These are phyloP conservation scores for Chrysoporthe cubensis DNA, from an alignment of 2,329 filamentous ascomycete genomes.

Conservation along the genomic window DNA sequence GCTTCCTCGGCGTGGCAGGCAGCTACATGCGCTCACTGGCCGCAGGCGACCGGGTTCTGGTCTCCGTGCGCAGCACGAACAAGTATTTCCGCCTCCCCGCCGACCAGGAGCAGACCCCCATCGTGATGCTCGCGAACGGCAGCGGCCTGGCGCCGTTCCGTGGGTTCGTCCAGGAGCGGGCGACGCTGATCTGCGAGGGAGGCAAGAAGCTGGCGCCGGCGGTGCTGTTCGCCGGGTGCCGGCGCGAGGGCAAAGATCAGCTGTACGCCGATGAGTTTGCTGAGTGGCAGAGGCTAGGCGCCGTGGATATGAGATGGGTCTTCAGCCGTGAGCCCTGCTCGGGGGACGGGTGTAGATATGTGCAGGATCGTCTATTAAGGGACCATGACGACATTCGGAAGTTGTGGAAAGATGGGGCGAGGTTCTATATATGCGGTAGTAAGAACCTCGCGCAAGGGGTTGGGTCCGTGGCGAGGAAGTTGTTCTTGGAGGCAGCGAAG, in stretches of 20 bases:
- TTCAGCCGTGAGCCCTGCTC: slow-evolving; percentile 12
- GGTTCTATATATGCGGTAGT: slow-evolving; percentile 13
- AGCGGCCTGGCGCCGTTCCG: slow-evolving; percentile 66
- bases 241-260: slow-evolving; percentile 41
- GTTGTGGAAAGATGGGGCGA: slow-evolving; percentile 11
- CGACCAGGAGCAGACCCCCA: slow-evolving; percentile 49
- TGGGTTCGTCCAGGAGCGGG: slow-evolving; percentile 66
- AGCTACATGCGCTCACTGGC: slow-evolving; percentile 60
- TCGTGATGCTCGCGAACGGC: slow-evolving; percentile 57
- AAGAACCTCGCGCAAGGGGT: slow-evolving; percentile 5
- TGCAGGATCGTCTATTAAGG: slow-evolving; percentile 20
- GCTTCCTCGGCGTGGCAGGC: slow-evolving; percentile 63
- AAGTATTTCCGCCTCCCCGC: slow-evolving; percentile 53
- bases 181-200: slow-evolving; percentile 51
- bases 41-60: slow-evolving; percentile 47
- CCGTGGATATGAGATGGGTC: slow-evolving; percentile 56
- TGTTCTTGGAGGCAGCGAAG: slow-evolving; percentile 11
- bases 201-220: slow-evolving; percentile 69
- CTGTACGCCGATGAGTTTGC: slow-evolving; percentile 35
- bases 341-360: slow-evolving; percentile 17
- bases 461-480: background rate
- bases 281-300: slow-evolving; percentile 70
- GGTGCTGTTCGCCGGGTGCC: slow-evolving; percentile 47
- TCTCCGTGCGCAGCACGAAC: slow-evolving; percentile 53
- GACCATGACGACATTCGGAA: slow-evolving; percentile 1